Evolutionary conservation across 345 rosid species (phyloP), one percentile per base, ranked within the genome.

Genomic region (Hibiscus trionum): DNA sequence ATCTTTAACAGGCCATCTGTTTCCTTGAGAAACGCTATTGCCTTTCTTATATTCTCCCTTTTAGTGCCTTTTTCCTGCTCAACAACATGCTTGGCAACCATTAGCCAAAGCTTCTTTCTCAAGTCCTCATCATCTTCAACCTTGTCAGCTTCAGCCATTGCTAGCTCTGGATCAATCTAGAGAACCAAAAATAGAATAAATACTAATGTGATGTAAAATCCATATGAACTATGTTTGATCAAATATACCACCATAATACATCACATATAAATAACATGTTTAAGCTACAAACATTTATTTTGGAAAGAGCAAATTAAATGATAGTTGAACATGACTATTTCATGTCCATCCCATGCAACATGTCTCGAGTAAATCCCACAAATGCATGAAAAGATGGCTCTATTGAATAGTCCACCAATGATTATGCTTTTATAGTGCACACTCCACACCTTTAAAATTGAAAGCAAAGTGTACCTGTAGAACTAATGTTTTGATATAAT

Each of bases 121-220:
- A 95, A 80, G 77, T 95, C 99, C 82, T 92, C 98, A 73, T 95
- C 99, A 80, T 95, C 99, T 86, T 92, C 99, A 79, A 92, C 99
- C 84, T 90, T 95, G 83, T 95, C 98, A 63, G 98, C 99, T 83
- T 95, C 99, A 75, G 97, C 97, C 99, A 95, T 95, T 72, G 97
- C 98, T 60, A 95, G 97, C 82, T 95, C 99, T 14, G 97, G 88
- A 57, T 95, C 99, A 75, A 95, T 93, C 99, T 95, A 84, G 75
- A 35, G 59, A 71, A 76, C 71, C 73, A 69, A 35, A 62, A 71
- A 58, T 15, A 70, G 47, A 50, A 44, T 50, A 69, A 33, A 72
- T 55, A 46, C 74, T 77, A 76, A 69, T 42, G 31, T 26, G 7
- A 24, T 21, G 52, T 17, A 72, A 72, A 73, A 59, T 58, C 24